Conservation (phyloP, 345 rosid genomes). For the Rhodamnia rubescens region DNA sequence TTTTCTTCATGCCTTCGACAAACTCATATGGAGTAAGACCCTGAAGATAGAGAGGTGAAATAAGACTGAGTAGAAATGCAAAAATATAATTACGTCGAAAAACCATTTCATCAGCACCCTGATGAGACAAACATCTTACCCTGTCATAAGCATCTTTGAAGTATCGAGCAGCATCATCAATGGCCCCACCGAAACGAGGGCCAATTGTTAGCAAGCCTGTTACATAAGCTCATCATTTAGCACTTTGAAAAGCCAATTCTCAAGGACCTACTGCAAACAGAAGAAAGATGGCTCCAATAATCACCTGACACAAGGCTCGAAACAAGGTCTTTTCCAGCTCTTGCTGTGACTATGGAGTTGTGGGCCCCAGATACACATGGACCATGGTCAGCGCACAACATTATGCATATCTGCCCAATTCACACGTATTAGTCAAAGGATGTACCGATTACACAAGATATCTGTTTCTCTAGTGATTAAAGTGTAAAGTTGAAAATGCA, state of each 20-base stretch:
- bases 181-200: conserved; percentile 97
- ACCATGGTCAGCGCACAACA: conserved; percentile 96
- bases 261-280: neutral
- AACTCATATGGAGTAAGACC: conserved; percentile 82
- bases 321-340: conserved; percentile 98
- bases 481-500: neutral
- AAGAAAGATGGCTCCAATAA: neutral
- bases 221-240: conserved; percentile 4
- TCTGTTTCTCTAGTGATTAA: neutral
- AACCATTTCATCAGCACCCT: neutral
- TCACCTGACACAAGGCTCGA: conserved; percentile 90
- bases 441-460: neutral
- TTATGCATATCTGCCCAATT: conserved; percentile 74
- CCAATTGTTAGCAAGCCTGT: conserved; percentile 95
- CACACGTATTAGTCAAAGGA: conserved; percentile 1
- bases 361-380: conserved; percentile 98
- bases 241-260: neutral
- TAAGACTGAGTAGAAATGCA: neutral
- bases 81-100: neutral
- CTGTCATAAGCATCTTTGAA: conserved; percentile 93
- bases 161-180: conserved; percentile 95
- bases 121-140: conserved; percentile 20
- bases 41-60: conserved; percentile 23
- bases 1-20: conserved; percentile 94
- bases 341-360: conserved; percentile 93